A percentile compares a stretch with the other conserved stretches of the same genome.
These are phyloP conservation scores for Boechera stricta DNA, from an alignment of 345 rosid genomes.

Conservation along the genomic window DNA sequence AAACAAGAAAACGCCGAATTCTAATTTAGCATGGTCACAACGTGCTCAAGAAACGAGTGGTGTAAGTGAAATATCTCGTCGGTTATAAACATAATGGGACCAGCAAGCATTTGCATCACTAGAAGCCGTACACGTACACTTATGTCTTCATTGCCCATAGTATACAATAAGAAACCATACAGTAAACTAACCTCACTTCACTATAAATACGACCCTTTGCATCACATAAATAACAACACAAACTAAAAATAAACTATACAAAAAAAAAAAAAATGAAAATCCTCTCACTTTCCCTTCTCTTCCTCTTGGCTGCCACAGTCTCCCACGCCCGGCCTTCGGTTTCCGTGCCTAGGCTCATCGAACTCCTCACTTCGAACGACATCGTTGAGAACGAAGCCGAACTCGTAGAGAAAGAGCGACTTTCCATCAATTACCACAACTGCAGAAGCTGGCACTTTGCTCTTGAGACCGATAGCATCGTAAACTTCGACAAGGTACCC, in stretches of 20 bases:
- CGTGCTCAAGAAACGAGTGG: constrained; percentile 35
- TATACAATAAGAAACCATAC: background rate
- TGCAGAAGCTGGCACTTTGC: constrained; percentile 73
- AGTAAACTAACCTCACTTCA: constrained; percentile 4
- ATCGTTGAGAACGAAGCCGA: constrained; percentile 12
- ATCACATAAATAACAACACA: constrained; percentile 24
- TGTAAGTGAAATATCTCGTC: constrained; percentile 6
- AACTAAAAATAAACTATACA: constrained; percentile 17
- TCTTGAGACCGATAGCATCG: constrained; percentile 62
- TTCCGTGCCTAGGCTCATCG: constrained; percentile 24
- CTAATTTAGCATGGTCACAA: constrained; percentile 2
- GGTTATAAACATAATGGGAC: background rate
- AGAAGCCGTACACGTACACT: background rate
- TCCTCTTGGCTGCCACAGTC: constrained; percentile 41
- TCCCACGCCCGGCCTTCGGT: constrained; percentile 15
- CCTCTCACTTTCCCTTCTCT: constrained; percentile 31
- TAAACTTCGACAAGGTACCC: constrained; percentile 55
- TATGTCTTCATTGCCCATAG: background rate
- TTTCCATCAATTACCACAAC: constrained; percentile 35
- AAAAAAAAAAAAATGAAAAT: constrained; percentile 21
- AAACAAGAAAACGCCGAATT: background rate
- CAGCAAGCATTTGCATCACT: constrained; percentile 1
- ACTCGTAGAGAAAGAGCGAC: constrained; percentile 10
- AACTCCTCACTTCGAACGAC: constrained; percentile 3
- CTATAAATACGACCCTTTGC: constrained; percentile 28